These are phyloP conservation scores for Botrytis porri DNA, from an alignment of 2,329 filamentous ascomycete species.

Conservation along the genomic window DNA sequence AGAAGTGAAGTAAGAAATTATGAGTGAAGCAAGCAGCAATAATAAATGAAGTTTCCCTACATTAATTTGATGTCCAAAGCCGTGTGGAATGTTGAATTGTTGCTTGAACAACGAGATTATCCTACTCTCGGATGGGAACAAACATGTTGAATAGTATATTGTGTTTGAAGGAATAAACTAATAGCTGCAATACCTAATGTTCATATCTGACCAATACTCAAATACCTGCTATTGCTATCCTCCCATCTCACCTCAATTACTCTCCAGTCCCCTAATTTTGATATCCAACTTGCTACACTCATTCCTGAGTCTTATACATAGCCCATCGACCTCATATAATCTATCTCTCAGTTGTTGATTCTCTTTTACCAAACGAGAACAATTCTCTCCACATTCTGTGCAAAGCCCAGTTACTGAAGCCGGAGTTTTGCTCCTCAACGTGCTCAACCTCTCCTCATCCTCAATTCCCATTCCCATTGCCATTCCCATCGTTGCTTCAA, in stretches of 20 bases:
- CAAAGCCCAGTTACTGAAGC: background rate
- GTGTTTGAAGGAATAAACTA: background rate
- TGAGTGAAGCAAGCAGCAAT: too few relatives aligned
- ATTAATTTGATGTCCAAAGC: too few relatives aligned
- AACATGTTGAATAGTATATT: background rate
- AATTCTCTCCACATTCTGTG: background rate
- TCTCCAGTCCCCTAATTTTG: background rate
- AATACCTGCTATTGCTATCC: background rate
- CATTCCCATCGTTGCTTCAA: background rate
- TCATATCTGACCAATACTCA: background rate
- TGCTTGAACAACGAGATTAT: background rate
- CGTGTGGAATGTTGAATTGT: background rate
- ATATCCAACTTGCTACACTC: background rate
- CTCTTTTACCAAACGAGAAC: background rate
- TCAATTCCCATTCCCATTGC: background rate
- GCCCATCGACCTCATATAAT: background rate
- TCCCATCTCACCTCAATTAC: too few relatives aligned
- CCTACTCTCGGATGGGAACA: background rate
- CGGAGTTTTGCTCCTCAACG: background rate
- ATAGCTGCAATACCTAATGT: background rate
- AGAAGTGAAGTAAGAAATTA: too few relatives aligned
- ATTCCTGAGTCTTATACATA: constrained; percentile 1
- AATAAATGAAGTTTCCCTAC: background rate
- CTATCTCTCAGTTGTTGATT: background rate
- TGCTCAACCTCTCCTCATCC: background rate